These are phyloP conservation scores for Schizochytrium sp. DNA, from an alignment of 108 stramenopile species.

Conservation along the genomic window DNA sequence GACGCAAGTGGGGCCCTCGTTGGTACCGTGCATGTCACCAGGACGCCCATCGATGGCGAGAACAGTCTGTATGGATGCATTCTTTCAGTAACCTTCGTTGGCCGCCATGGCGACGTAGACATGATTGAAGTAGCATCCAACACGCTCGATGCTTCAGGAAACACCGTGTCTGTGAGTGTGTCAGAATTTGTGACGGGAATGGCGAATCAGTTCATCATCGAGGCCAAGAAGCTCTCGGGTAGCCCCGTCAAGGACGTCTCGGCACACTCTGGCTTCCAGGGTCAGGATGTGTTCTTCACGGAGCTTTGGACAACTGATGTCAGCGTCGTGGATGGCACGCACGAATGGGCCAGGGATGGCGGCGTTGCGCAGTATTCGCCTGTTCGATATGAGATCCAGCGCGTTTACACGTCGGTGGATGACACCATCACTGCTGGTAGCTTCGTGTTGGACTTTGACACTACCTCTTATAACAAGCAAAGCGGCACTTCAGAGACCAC, in stretches of 20 bases:
- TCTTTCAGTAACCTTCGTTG: constrained; percentile 63
- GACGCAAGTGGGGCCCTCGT: background rate
- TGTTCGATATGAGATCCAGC: constrained; percentile 54
- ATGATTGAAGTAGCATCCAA: constrained; percentile 34
- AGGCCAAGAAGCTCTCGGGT: constrained; percentile 67
- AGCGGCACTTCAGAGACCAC: background rate
- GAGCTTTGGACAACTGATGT: constrained; percentile 56
- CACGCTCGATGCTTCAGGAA: background rate
- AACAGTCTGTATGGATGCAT: constrained; percentile 38
- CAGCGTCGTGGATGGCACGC: constrained; percentile 18
- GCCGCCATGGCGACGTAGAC: constrained; percentile 55
- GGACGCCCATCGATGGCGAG: constrained; percentile 28
- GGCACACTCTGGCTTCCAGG: constrained; percentile 48
- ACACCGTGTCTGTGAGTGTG: constrained; percentile 40
- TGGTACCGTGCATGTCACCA: constrained; percentile 53
- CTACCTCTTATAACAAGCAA: background rate
- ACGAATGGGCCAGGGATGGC: constrained; percentile 38
- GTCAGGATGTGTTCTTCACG: constrained; percentile 64
- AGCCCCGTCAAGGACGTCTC: constrained; percentile 53
- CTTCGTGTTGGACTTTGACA: constrained; percentile 39
- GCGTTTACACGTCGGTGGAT: constrained; percentile 21
- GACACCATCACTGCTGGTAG: background rate
- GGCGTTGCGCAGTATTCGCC: constrained; percentile 54
- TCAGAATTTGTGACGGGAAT: constrained; percentile 58
- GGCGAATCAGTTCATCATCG: constrained; percentile 67